Base-by-base conservation (phyloP, 148 eudicot genomes). In the Amaranthus hypochondriacus region DNA sequence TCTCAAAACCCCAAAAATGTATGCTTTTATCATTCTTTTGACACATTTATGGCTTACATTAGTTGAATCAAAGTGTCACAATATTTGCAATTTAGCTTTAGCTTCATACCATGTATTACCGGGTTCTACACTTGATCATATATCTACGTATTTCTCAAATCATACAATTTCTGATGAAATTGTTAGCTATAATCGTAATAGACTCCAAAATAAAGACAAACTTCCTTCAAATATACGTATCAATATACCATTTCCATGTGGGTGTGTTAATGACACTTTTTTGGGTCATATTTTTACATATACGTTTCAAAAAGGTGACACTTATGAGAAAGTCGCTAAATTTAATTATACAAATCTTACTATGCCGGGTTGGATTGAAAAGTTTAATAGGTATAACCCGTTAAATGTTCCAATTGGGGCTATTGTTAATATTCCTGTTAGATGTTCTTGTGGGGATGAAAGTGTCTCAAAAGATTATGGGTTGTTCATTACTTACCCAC, bases 391-490 rank as follows among this genome's bases (percentile, higher is more conserved):
- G 14, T 93, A 77, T 73, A 64, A 47, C 49, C 69, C 81, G 5
- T 62, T 1, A 42, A 62, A 73, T 55, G 77, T 92, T 44, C 97
- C 87, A 42, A 69, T 9, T 6, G 81, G 70, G 6, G 77, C 61
- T 9, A 7, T 21, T 7, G 7, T 94, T 57, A 91, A 75, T 61
- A 90, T 94, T 64, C 75, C 86, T 15, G 88, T 94, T 68, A 89
- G 87, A 69, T 94, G 98, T 46, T 80, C 87, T 13, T 94, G 98
- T 74, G 98, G 97, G 68, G 69, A 88, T 74, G 62, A 59, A 4
- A 15, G 78, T 43, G 93, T 94, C 56, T 85, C 89, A 4, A 68
- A 68, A 76, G 84, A 75, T 0, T 94, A 87, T 68, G 98, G 98
- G 68, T 49, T 94, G 81, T 87, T 87, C 65, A 66, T 78, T 43